A percentile compares a stretch with the other conserved stretches of the same genome.
phyloP scores from a whole-genome alignment of 331 rosid genomes.

The Quercus phellos region DNA sequence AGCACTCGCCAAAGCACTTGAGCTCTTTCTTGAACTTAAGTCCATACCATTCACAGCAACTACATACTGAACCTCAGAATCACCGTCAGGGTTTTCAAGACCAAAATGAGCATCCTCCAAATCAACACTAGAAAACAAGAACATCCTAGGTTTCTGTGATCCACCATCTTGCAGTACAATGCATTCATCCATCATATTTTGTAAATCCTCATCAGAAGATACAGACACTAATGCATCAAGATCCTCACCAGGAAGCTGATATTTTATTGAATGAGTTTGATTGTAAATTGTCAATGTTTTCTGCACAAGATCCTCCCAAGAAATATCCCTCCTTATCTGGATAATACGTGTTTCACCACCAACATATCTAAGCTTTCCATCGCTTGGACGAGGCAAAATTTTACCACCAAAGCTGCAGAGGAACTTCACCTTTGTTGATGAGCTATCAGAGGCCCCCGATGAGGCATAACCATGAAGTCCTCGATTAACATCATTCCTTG shows the following conservation, averaged over 20 bases:
- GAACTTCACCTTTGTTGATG: conserved; percentile 36
- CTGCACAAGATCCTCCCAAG: conserved; percentile 45
- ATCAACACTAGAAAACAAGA: conserved; percentile 40
- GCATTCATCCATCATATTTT: conserved; percentile 57
- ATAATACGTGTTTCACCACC: conserved; percentile 55
- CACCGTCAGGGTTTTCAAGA: conserved; percentile 32
- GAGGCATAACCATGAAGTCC: conserved; percentile 28
- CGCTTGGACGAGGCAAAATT: conserved; percentile 48
- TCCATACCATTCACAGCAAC: conserved; percentile 53
- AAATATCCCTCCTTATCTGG: conserved; percentile 37
- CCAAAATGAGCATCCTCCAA: conserved; percentile 45
- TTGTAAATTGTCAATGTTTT: conserved; percentile 36
- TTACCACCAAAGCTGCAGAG: conserved; percentile 47
- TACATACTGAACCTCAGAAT: conserved; percentile 43
- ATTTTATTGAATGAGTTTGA: conserved; percentile 35
- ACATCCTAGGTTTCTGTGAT: conserved; percentile 40
- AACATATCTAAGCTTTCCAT: conserved; percentile 47
- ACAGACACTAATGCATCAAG: conserved; percentile 60
- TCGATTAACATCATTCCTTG: conserved; percentile 28
- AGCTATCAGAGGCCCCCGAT: conserved; percentile 34
- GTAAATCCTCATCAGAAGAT: conserved; percentile 51
- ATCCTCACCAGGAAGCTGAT: conserved; percentile 62
- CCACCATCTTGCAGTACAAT: conserved; percentile 26
- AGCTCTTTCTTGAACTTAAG: conserved; percentile 35
- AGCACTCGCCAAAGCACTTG: conserved; percentile 33